phyloP scores from a whole-genome alignment of 495 filamentous ascomycete genomes.

The Penicillium ochrochloron region DNA sequence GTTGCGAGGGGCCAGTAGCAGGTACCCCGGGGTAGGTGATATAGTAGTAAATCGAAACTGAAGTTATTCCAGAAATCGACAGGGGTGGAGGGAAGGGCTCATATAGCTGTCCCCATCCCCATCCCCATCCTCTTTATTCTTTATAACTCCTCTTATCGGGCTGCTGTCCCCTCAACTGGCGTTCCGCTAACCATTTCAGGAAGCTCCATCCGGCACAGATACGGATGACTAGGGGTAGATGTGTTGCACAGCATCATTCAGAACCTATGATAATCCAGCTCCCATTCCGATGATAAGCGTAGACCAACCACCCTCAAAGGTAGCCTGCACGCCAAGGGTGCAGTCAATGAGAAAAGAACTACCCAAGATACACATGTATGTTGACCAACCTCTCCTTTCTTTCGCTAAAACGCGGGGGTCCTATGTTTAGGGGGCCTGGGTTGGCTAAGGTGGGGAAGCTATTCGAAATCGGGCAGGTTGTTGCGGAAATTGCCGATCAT shows the following conservation, averaged over 20 bases:
- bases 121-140: conserved; percentile 16
- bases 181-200: conserved; percentile 28
- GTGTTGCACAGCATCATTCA: conserved; percentile 11
- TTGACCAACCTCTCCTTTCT: conserved; percentile 5
- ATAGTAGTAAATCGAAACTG: neutral
- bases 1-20: conserved; percentile 2
- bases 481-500: conserved; percentile 23
- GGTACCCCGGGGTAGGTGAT: neutral
- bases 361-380: neutral
- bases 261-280: neutral
- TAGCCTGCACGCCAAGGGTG: neutral
- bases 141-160: conserved; percentile 28
- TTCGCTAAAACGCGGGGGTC: conserved; percentile 24
- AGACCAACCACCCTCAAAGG: conserved; percentile 1
- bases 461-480: conserved; percentile 31
- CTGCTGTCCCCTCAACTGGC: neutral
- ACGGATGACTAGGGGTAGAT: neutral
- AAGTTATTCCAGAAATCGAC: conserved; percentile 5
- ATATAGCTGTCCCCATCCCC: conserved; percentile 28
- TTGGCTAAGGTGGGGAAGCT: conserved; percentile 26
- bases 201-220: conserved; percentile 33
- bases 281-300: neutral
- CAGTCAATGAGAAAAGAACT: neutral
- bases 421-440: conserved; percentile 2
- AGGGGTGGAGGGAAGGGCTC: conserved; percentile 15